A percentile compares a stretch with the other conserved stretches of the same genome.
phyloP scores from a whole-genome alignment of 2,329 filamentous ascomycete genomes.

The Thielaviopsis punctulata region DNA sequence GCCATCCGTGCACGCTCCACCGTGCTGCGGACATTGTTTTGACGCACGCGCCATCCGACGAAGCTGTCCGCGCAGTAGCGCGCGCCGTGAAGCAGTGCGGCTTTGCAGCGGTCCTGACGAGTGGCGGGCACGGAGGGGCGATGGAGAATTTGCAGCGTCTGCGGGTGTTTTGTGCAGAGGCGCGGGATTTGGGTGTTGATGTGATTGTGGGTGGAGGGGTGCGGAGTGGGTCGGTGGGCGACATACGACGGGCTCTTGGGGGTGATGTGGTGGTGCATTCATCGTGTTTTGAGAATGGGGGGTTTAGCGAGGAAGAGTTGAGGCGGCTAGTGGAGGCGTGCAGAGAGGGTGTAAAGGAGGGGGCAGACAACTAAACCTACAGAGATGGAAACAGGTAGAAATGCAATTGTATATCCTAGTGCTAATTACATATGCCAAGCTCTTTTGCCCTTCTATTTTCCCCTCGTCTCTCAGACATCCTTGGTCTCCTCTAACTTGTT shows the following conservation, averaged over 20 bases:
- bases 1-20: constrained; percentile 34
- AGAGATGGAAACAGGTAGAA: background rate
- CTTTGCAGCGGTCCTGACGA: constrained; percentile 35
- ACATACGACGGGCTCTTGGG: constrained; percentile 2
- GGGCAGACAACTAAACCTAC: background rate
- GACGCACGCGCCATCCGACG: constrained; percentile 13
- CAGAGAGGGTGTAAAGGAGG: background rate
- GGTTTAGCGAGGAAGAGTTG: constrained; percentile 7
- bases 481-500: too few relatives aligned
- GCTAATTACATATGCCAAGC: background rate
- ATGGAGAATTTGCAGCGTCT: constrained; percentile 24
- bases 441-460: background rate
- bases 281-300: constrained; percentile 11
- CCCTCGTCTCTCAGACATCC: background rate
- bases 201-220: constrained; percentile 37
- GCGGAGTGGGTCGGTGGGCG: constrained; percentile 23
- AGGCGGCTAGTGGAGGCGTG: constrained; percentile 3
- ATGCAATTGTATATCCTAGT: background rate
- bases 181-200: constrained; percentile 21
- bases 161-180: constrained; percentile 19
- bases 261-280: constrained; percentile 12
- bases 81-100: constrained; percentile 24
- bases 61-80: constrained; percentile 18
- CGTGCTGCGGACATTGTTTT: constrained; percentile 37
- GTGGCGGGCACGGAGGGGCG: constrained; percentile 29